Evolutionary conservation across 495 filamentous ascomycete species (phyloP).

Genomic region (Tirmania nivea): DNA sequence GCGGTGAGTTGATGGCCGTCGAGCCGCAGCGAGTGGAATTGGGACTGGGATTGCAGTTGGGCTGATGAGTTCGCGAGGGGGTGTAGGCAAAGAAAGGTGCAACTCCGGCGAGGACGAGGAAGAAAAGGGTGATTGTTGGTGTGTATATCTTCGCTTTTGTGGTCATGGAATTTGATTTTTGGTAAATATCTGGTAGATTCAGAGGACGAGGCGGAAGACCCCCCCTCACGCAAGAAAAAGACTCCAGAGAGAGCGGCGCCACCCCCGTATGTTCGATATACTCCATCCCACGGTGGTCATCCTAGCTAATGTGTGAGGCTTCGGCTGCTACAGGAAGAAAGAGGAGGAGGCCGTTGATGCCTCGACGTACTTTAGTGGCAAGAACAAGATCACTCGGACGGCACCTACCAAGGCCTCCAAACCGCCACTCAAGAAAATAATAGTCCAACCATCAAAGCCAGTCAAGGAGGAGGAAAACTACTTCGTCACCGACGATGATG

Average conservation of each 20-base stretch:
- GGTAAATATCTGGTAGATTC: constrained; percentile 8
- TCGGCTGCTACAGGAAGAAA: neutral
- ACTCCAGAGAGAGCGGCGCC: neutral
- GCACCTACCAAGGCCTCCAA: constrained; percentile 6
- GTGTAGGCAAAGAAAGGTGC: neutral
- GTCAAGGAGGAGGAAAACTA: constrained; percentile 9
- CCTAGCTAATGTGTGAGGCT: neutral
- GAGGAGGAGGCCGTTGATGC: constrained; percentile 10
- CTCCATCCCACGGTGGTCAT: neutral
- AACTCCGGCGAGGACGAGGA: constrained; percentile 6
- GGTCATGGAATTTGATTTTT: too few species aligned
- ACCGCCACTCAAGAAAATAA: constrained; percentile 5
- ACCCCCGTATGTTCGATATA: neutral
- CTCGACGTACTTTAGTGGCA: constrained; percentile 14
- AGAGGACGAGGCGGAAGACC: constrained; percentile 15
- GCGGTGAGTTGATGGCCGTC: too few species aligned
- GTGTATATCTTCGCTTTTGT: too few species aligned
- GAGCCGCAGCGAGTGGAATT: too few species aligned
- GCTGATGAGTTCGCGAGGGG: too few species aligned
- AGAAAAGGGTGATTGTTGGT: constrained; percentile 18
- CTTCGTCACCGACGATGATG: constrained; percentile 10
- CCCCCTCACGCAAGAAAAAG: constrained; percentile 2
- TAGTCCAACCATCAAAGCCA: constrained; percentile 2
- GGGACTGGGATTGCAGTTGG: too few species aligned
- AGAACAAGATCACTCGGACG: constrained; percentile 16